Evolutionary conservation across 2,329 filamentous ascomycete genomes (phyloP).

Genomic region (Neopestalotiopsis sp.): DNA sequence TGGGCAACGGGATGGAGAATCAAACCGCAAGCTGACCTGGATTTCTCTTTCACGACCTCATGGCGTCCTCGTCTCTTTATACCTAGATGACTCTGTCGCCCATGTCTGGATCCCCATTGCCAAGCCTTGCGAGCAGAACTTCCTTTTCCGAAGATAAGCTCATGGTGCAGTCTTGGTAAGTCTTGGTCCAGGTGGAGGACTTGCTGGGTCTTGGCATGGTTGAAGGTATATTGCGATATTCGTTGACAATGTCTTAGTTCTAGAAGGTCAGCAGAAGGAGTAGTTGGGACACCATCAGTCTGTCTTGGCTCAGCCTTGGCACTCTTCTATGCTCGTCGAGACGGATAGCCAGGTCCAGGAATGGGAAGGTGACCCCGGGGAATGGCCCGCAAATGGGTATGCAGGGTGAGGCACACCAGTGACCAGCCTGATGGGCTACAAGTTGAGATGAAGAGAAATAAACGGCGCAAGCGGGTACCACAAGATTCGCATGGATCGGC

Average conservation of each 20-base stretch:
- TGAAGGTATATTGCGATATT: conserved; percentile 13
- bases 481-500: conserved; percentile 7
- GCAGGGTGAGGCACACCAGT: not conserved
- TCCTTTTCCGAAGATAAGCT: conserved; percentile 35
- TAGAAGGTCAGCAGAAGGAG: conserved; percentile 19
- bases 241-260: conserved; percentile 16
- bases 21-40: conserved; percentile 18
- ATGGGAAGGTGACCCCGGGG: conserved; percentile 17
- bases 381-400: not conserved
- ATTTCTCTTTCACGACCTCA: not conserved
- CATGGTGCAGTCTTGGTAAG: conserved; percentile 24
- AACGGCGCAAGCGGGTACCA: conserved; percentile 19
- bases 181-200: conserved; percentile 10
- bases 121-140: conserved; percentile 27
- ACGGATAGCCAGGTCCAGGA: not conserved
- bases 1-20: conserved; percentile 19
- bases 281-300: conserved; percentile 9
- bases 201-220: conserved; percentile 1
- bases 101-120: not conserved
- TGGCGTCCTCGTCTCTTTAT: conserved; percentile 9
- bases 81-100: conserved; percentile 22
- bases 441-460: conserved; percentile 22
- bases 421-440: not conserved
- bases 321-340: not conserved
- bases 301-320: conserved; percentile 9